A percentile compares a stretch with the other conserved stretches of the same genome.
Conservation (phyloP, 2,329 filamentous ascomycete genomes). For the Penicillium sp. region DNA sequence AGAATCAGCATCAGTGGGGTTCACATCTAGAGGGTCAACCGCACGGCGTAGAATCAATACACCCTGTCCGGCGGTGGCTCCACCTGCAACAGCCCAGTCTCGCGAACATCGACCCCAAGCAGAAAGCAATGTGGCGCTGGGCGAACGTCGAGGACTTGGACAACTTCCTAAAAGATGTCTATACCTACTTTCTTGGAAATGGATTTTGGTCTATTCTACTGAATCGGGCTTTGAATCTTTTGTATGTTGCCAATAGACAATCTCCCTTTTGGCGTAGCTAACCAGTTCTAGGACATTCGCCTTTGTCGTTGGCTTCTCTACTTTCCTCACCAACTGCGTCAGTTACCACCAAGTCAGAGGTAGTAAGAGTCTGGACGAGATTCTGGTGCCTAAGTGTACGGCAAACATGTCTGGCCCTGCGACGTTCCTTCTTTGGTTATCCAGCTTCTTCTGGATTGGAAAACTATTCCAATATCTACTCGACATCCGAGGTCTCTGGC, state of each 20-base stretch:
- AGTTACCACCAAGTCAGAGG: constrained; percentile 75
- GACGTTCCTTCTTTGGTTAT: constrained; percentile 80
- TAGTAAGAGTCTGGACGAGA: constrained; percentile 64
- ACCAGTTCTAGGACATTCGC: constrained; percentile 67
- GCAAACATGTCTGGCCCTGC: constrained; percentile 73
- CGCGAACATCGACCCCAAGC: constrained; percentile 62
- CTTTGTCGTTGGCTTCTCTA: constrained; percentile 81
- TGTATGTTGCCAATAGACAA: constrained; percentile 58
- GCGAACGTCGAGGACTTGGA: constrained; percentile 89
- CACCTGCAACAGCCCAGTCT: constrained; percentile 38
- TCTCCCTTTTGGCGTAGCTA: neutral
- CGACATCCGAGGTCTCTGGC: constrained; percentile 72
- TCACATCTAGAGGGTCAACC: constrained; percentile 51
- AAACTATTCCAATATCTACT: constrained; percentile 75
- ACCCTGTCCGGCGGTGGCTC: constrained; percentile 30
- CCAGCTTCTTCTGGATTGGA: constrained; percentile 83
- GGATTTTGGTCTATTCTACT: constrained; percentile 85
- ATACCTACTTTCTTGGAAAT: constrained; percentile 81
- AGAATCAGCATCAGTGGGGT: constrained; percentile 56
- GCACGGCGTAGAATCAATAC: constrained; percentile 25
- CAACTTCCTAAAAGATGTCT: constrained; percentile 82
- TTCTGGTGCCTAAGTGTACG: constrained; percentile 76
- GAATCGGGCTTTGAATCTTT: constrained; percentile 69
- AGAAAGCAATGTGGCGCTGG: constrained; percentile 90
- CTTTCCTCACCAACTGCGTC: constrained; percentile 83